phyloP scores from a whole-genome alignment of 2,329 filamentous ascomycete genomes.

The Penicillium sp. region DNA sequence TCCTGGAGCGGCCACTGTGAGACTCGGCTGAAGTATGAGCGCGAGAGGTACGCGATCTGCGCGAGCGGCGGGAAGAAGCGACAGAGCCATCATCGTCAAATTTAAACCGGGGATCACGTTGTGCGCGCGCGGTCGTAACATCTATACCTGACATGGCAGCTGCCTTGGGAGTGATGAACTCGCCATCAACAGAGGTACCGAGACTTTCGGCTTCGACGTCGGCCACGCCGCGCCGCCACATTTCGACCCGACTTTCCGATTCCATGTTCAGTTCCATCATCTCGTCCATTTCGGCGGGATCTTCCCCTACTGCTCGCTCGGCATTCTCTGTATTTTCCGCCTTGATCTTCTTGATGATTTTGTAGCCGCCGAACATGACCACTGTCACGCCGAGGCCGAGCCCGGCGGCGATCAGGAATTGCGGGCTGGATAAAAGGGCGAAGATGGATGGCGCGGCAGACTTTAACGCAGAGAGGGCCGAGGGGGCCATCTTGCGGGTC shows the following conservation, averaged over 20 bases:
- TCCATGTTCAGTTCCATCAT: constrained; percentile 57
- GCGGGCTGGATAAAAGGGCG: constrained; percentile 80
- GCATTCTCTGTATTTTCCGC: constrained; percentile 47
- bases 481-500: constrained; percentile 79
- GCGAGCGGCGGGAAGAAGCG: constrained; percentile 40
- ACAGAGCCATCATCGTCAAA: constrained; percentile 38
- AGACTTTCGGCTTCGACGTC: constrained; percentile 56
- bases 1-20: constrained; percentile 18
- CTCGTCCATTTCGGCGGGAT: constrained; percentile 52
- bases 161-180: constrained; percentile 65
- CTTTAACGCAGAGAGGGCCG: constrained; percentile 74
- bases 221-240: constrained; percentile 65
- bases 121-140: constrained; percentile 34
- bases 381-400: constrained; percentile 91
- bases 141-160: constrained; percentile 50
- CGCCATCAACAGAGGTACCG: constrained; percentile 65
- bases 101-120: constrained; percentile 38
- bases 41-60: constrained; percentile 33
- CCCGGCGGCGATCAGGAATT: constrained; percentile 91
- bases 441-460: constrained; percentile 82
- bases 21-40: constrained; percentile 20
- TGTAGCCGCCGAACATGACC: constrained; percentile 94
- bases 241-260: constrained; percentile 59
- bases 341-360: constrained; percentile 85
- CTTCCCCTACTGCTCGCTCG: constrained; percentile 10